These are phyloP conservation scores for Trichoderma reesei DNA, from an alignment of 495 filamentous ascomycete species.

Conservation along the genomic window DNA sequence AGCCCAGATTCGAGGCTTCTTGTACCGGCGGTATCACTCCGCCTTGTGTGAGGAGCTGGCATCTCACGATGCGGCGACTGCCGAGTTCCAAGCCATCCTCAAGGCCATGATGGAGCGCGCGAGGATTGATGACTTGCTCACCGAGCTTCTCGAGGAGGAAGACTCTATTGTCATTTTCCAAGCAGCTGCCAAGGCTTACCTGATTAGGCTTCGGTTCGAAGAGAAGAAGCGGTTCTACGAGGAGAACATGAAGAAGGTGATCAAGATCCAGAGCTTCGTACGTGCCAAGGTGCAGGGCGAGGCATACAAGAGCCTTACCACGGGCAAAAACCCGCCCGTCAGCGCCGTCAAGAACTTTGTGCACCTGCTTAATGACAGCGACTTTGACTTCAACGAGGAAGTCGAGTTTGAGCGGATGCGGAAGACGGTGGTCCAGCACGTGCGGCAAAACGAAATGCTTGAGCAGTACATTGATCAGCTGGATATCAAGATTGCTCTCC, in stretches of 20 bases:
- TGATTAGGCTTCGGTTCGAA: constrained; percentile 65
- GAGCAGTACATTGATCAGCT: constrained; percentile 97
- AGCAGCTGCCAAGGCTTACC: constrained; percentile 57
- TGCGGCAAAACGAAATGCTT: constrained; percentile 90
- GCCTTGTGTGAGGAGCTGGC: constrained; percentile 48
- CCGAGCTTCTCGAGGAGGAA: constrained; percentile 72
- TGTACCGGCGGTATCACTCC: constrained; percentile 42
- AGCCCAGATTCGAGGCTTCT: constrained; percentile 54
- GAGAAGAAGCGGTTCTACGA: constrained; percentile 83
- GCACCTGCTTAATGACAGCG: constrained; percentile 93
- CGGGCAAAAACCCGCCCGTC: constrained; percentile 94
- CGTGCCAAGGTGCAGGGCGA: constrained; percentile 89
- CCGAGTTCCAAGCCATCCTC: constrained; percentile 59
- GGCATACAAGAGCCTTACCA: constrained; percentile 91
- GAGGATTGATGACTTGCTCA: constrained; percentile 57
- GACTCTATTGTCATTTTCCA: constrained; percentile 65
- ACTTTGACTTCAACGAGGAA: constrained; percentile 98
- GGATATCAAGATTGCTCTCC: constrained; percentile 95
- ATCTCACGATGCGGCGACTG: constrained; percentile 46
- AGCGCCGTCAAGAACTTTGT: constrained; percentile 96
- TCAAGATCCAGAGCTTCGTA: constrained; percentile 96
- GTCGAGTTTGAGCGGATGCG: constrained; percentile 88
- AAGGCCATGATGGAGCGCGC: constrained; percentile 71
- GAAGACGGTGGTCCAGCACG: constrained; percentile 92
- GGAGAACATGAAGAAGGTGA: constrained; percentile 96